A percentile compares a stretch with the other conserved stretches of the same genome.
Evolutionary conservation across 2,329 filamentous ascomycete species (phyloP).

Genomic region (Fusarium chaquense): DNA sequence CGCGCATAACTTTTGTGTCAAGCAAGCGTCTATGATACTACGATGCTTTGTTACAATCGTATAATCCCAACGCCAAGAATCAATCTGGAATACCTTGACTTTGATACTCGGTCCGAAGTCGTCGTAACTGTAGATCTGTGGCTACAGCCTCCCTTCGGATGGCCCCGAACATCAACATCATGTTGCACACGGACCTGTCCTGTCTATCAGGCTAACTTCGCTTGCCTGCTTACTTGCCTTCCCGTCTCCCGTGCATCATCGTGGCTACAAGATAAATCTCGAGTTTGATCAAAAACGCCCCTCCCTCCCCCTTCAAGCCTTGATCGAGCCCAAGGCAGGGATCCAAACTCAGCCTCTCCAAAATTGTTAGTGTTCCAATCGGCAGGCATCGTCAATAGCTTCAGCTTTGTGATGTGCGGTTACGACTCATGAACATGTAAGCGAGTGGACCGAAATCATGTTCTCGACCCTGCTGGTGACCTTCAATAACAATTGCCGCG

Average conservation of each 20-base stretch:
- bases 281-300: not conserved
- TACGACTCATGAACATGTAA: constrained; percentile 34
- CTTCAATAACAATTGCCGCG: constrained; percentile 15
- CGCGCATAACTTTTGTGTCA: not conserved
- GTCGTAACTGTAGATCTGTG: constrained; percentile 27
- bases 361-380: not conserved
- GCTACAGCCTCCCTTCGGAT: constrained; percentile 31
- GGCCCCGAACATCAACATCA: constrained; percentile 39
- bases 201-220: constrained; percentile 15
- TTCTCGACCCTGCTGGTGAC: constrained; percentile 25
- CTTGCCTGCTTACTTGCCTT: constrained; percentile 1
- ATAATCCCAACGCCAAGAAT: not conserved
- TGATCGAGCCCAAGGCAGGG: not conserved
- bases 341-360: not conserved
- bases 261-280: constrained; percentile 1
- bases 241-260: not conserved
- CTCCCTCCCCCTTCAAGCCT: not conserved
- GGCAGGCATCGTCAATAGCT: constrained; percentile 15
- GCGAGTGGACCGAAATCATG: constrained; percentile 18
- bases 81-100: constrained; percentile 11
- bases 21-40: not conserved
- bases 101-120: constrained; percentile 35
- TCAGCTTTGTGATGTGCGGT: not conserved
- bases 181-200: constrained; percentile 16
- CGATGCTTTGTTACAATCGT: not conserved